Evolutionary conservation across 2,329 filamentous ascomycete genomes (phyloP).

Genomic region (Pseudocercospora musae): DNA sequence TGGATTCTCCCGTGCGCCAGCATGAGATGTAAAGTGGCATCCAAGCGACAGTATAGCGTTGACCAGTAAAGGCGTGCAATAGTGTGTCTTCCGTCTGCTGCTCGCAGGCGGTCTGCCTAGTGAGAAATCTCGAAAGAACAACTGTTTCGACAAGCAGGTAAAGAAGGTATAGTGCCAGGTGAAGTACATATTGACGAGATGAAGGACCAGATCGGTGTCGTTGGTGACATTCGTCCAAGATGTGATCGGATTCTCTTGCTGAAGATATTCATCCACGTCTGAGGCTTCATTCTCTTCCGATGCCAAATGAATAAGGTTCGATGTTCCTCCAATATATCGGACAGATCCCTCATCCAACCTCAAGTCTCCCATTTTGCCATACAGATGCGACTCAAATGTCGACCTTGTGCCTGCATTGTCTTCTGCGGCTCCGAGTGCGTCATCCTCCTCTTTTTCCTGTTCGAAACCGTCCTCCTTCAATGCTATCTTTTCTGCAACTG

Average conservation of each 20-base stretch:
- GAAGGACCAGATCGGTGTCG: slow-evolving; percentile 73
- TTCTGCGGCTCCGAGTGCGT: slow-evolving; percentile 26
- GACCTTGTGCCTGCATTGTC: slow-evolving; percentile 39
- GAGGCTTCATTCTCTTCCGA: slow-evolving; percentile 38
- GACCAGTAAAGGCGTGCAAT: slow-evolving; percentile 86
- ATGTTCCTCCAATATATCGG: slow-evolving; percentile 90
- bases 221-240: slow-evolving; percentile 87
- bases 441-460: slow-evolving; percentile 44
- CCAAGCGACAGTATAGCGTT: slow-evolving; percentile 92
- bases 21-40: slow-evolving; percentile 82
- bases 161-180: slow-evolving; percentile 98
- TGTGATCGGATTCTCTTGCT: slow-evolving; percentile 66
- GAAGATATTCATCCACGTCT: slow-evolving; percentile 45
- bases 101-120: slow-evolving; percentile 60
- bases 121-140: slow-evolving; percentile 84
- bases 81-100: slow-evolving; percentile 56
- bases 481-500: slow-evolving; percentile 59
- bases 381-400: slow-evolving; percentile 72
- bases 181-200: slow-evolving; percentile 97
- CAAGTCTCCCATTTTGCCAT: slow-evolving; percentile 89
- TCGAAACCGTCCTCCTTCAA: slow-evolving; percentile 51
- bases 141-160: slow-evolving; percentile 77
- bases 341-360: slow-evolving; percentile 82
- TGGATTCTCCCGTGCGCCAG: slow-evolving; percentile 66
- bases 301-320: slow-evolving; percentile 81